A percentile compares a stretch with the other conserved stretches of the same genome.
These are phyloP conservation scores for Candida odintsovae DNA, from an alignment of 805 yeast species.

Conservation along the genomic window DNA sequence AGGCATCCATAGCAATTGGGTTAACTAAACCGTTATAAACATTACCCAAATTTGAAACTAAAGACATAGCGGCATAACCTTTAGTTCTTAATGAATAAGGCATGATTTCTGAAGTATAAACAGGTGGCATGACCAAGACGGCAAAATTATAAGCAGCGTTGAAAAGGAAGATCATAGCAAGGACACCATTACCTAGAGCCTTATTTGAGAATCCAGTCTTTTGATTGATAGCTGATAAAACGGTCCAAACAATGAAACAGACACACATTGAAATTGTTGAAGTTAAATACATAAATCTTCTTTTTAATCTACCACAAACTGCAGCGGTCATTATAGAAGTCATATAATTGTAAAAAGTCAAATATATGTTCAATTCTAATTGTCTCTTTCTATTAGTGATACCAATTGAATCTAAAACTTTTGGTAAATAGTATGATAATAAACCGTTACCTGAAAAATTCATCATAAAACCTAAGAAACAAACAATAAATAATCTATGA, in stretches of 20 bases:
- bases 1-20: slow-evolving; percentile 32
- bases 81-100: slow-evolving; percentile 29
- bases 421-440: slow-evolving; percentile 44
- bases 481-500: slow-evolving; percentile 34
- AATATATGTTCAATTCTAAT: slow-evolving; percentile 45
- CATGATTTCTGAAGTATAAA: slow-evolving; percentile 38
- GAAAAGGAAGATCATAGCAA: slow-evolving; percentile 46
- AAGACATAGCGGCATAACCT: slow-evolving; percentile 16
- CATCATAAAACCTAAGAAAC: slow-evolving; percentile 31
- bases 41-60: slow-evolving; percentile 5
- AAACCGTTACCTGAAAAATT: slow-evolving; percentile 48
- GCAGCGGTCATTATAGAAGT: slow-evolving; percentile 26
- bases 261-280: slow-evolving; percentile 33
- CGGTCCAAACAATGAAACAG: slow-evolving; percentile 38
- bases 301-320: slow-evolving; percentile 25
- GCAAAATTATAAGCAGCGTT: slow-evolving; percentile 35
- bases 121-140: slow-evolving; percentile 40
- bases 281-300: slow-evolving; percentile 32
- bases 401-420: slow-evolving; percentile 48
- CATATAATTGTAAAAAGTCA: slow-evolving; percentile 41
- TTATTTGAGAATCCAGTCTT: slow-evolving; percentile 35
- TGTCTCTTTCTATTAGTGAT: slow-evolving; percentile 40
- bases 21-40: slow-evolving; percentile 31
- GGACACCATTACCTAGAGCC: slow-evolving; percentile 38
- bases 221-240: slow-evolving; percentile 40